Evolutionary conservation across 2,329 filamentous ascomycete species (phyloP), one percentile per base, ranked within the genome.

Genomic region (Arthrobotrys megalospora): DNA sequence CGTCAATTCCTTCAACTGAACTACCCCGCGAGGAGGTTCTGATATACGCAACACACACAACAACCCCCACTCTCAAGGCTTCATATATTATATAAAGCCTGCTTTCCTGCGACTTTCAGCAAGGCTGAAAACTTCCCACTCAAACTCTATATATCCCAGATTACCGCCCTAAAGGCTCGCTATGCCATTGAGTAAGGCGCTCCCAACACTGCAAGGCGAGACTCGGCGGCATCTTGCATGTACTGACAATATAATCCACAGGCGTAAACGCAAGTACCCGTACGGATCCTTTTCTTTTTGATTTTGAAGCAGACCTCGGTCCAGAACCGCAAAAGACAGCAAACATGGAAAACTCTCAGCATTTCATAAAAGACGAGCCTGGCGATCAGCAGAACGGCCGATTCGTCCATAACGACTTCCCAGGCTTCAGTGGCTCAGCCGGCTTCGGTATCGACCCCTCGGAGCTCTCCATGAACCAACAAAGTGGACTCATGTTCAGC

Each of bases 361-460:
- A 89, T 67, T 91, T 87, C 84, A 91, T 92, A 85, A 92, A 92
- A 24, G 75, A 78, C 63, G 81, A 81, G 14, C 62, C 73, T 19
- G 78, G 80, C n/a, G 80, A 82, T 36, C 80, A 80, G 24, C 71
- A 72, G 43, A 72, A 66, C 34, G 65, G 73, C 34, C 87, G 88
- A 80, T 89, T 89, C 82, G 86, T 85, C 14, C 80, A 80, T 6
- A 80, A 80, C 32, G 80, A 81, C 45, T 79, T 82, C 34, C 70
- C 80, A 0, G 32, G 45, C 67, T 78, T 78, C 53, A 38, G 53
- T 47, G 75, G 34, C 36, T 48, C 82, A 28, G 55, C 80, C 16
- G 75, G 80, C 62, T 80, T 80, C 81, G 87, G 87, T 80, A 91
- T 97, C 82, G 93, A 97, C 83, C 95, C 95, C 10, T 95, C 93